A percentile compares a stretch with the other conserved stretches of the same genome.
Evolutionary conservation across 1,139 yeast genomes (phyloP).

Genomic region (Diutina siamensis): DNA sequence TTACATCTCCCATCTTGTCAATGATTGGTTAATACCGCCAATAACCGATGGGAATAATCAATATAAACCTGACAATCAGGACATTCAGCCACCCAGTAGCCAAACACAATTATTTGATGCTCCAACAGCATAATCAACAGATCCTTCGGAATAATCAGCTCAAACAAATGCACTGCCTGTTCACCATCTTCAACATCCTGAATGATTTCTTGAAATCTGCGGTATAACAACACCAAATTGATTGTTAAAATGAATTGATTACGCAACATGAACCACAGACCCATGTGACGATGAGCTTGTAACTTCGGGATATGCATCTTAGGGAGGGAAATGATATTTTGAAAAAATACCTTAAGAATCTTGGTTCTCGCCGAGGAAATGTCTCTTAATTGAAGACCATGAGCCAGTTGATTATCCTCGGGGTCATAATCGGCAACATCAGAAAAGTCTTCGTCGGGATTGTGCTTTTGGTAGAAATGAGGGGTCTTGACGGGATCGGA

Average conservation of each 20-base stretch:
- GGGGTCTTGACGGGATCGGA: constrained; percentile 17
- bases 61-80: constrained; percentile 22
- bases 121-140: constrained; percentile 17
- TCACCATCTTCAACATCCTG: neutral
- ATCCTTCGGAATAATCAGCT: neutral
- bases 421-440: constrained; percentile 15
- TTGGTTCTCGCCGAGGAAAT: constrained; percentile 14
- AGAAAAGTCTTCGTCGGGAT: constrained; percentile 25
- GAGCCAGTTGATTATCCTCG: constrained; percentile 10
- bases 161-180: neutral
- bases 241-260: constrained; percentile 18
- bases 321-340: constrained; percentile 20
- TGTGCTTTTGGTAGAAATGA: constrained; percentile 17
- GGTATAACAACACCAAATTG: constrained; percentile 17
- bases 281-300: constrained; percentile 31
- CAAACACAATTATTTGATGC: constrained; percentile 21
- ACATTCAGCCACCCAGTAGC: constrained; percentile 29
- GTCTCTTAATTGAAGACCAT: constrained; percentile 12
- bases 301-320: constrained; percentile 26
- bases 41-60: neutral
- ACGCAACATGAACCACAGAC: constrained; percentile 30
- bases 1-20: too few relatives aligned
- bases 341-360: constrained; percentile 17
- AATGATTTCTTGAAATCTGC: constrained; percentile 17
- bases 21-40: neutral